Base-by-base conservation (phyloP, 495 filamentous ascomycete species). In the Aspergillus coremiiformis region DNA sequence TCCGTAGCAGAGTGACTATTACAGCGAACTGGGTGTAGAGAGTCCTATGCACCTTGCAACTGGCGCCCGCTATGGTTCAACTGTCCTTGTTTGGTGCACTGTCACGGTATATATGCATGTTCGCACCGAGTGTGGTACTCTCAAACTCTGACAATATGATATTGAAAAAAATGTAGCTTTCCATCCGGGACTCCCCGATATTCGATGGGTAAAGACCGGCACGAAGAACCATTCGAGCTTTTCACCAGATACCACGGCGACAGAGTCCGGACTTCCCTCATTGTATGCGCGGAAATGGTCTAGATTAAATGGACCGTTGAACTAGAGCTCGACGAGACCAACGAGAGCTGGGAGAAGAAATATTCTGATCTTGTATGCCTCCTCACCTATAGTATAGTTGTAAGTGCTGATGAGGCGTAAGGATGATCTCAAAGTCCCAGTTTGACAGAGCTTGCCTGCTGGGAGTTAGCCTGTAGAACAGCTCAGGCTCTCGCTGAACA, bases 231-330 rank as follows among this genome's bases (percentile, higher is more conserved):
- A 1, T 70, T 71, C 15, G 65, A 71, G 5, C 75, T 85, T 17
- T 64, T 86, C 8, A 57, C 71, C 26, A 80, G 79, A 55, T 84
- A 84, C 56, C 83, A 86, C 51, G 81, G 78, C 14, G 80, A 84
- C 54, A 77, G 78, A 8, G 75, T 80, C 52, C 59, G 64, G 15
- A 61, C 66, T 20, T 78, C 72, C 0, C 72, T 78, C 44, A 77
- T 85, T 42, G 80, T 81, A 19, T 72, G 69, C 44, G 78, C 78
- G n/a, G 82, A 84, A 60, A 69, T 82, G 49, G 75, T 76, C 6
- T 76, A 85, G 64, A 85, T 85, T 52, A 67, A 78, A 48, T 68
- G 68, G 5, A 82, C 81, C 11, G 79, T 85, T 55, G 63, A 74
- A 42, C 62, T 82, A 14, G 82, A 84, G 62, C 52, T 75, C 2